Evolutionary conservation across 495 filamentous ascomycete species (phyloP).

Genomic region (Aspergillus cavernicola): DNA sequence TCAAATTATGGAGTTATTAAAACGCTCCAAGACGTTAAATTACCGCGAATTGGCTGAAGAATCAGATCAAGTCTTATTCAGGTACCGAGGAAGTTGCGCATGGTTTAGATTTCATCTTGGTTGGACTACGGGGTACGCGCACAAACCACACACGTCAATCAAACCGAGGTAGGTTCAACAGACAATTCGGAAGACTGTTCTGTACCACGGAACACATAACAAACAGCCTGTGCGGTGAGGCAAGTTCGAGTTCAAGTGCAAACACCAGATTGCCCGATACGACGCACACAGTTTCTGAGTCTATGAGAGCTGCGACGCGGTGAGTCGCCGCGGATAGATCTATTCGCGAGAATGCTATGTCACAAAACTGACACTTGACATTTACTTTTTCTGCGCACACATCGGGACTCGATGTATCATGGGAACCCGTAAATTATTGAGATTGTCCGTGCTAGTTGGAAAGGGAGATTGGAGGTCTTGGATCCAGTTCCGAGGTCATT

Average conservation of each 20-base stretch:
- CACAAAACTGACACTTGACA: not conserved
- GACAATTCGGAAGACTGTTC: not conserved
- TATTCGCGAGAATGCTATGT: conserved; percentile 4
- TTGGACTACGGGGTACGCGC: not conserved
- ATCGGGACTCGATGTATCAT: not conserved
- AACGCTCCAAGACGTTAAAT: not conserved
- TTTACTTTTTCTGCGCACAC: not conserved
- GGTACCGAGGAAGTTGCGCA: not conserved
- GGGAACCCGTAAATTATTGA: not conserved
- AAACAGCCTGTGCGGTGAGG: not conserved
- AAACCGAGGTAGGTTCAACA: not conserved
- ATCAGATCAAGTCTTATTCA: not conserved
- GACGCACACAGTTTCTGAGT: not conserved
- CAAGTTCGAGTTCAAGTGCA: not conserved
- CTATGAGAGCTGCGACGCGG: conserved; percentile 4
- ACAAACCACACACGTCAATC: not conserved
- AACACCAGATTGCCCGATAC: conserved; percentile 2
- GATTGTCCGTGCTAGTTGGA: not conserved
- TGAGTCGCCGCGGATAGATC: conserved; percentile 21
- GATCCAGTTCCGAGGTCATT: not conserved
- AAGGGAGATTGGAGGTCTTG: not conserved
- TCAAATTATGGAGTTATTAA: not conserved
- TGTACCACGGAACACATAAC: not conserved
- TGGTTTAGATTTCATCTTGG: not conserved
- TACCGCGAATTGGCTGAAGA: not conserved